These are phyloP conservation scores for Thermothelomyces thermophilus DNA, from an alignment of 2,329 filamentous ascomycete genomes.

Conservation along the genomic window DNA sequence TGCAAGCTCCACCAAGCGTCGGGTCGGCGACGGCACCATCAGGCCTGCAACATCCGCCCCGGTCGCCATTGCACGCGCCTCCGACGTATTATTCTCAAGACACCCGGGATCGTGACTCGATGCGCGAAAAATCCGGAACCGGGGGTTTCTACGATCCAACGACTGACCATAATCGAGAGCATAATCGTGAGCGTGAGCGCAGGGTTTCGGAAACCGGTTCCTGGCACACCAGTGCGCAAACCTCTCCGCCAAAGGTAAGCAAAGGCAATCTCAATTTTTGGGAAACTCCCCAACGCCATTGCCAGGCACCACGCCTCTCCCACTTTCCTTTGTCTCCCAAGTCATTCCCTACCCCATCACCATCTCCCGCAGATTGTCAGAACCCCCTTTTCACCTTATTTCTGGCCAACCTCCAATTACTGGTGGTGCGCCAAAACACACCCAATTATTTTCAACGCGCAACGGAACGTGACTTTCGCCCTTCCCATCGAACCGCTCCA, in stretches of 20 bases:
- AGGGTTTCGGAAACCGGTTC: conserved; percentile 39
- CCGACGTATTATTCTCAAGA: conserved; percentile 36
- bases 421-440: background rate
- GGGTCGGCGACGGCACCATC: conserved; percentile 15
- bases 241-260: conserved; percentile 44
- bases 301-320: conserved; percentile 13
- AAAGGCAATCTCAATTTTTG: conserved; percentile 17
- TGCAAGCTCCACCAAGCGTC: conserved; percentile 14
- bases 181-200: conserved; percentile 42
- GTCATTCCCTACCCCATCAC: conserved; percentile 3
- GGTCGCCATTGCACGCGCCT: conserved; percentile 40
- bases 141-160: conserved; percentile 50
- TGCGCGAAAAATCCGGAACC: conserved; percentile 35
- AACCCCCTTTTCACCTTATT: background rate
- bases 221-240: conserved; percentile 40
- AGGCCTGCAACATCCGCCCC: conserved; percentile 27
- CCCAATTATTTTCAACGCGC: conserved; percentile 4
- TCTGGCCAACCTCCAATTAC: background rate
- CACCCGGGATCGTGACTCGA: conserved; percentile 26
- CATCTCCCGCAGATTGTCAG: conserved; percentile 5
- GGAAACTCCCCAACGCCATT: conserved; percentile 16
- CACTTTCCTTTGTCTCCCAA: conserved; percentile 17
- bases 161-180: conserved; percentile 44
- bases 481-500: conserved; percentile 5
- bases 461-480: conserved; percentile 12